These are phyloP conservation scores for Primulina tabacum DNA, from an alignment of 257 asterid species.

Conservation along the genomic window DNA sequence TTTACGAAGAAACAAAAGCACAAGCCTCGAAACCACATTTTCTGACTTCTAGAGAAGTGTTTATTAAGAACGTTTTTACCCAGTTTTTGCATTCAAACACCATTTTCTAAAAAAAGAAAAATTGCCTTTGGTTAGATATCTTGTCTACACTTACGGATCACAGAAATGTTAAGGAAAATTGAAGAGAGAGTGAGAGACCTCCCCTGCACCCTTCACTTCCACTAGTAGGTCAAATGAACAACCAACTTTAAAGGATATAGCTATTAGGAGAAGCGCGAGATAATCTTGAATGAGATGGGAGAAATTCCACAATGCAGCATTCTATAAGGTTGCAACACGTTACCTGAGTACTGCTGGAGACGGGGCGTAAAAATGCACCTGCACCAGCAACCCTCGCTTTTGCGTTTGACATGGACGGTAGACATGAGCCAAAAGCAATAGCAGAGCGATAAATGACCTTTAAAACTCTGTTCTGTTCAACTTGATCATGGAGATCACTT, in stretches of 20 bases:
- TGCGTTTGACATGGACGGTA: conserved; percentile 77
- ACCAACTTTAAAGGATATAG: background rate
- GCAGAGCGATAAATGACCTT: conserved; percentile 77
- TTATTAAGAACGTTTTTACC: background rate
- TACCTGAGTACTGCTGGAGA: conserved; percentile 83
- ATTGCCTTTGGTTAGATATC: no score
- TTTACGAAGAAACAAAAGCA: no score
- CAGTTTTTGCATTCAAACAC: background rate
- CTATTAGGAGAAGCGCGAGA: background rate
- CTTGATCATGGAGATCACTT: conserved; percentile 84
- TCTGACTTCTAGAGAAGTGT: background rate
- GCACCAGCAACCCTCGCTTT: conserved; percentile 87
- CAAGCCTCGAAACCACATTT: background rate
- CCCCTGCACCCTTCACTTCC: background rate
- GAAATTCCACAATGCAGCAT: no score
- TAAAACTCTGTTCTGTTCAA: conserved; percentile 63
- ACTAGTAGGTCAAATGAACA: background rate
- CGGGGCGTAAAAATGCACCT: conserved; percentile 84
- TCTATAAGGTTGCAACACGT: conserved; percentile 14
- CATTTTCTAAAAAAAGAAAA: background rate
- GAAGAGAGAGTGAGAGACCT: background rate
- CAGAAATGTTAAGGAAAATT: background rate
- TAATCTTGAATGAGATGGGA: background rate
- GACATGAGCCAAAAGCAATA: conserved; percentile 76
- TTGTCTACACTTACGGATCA: background rate